Evolutionary conservation across 2,329 filamentous ascomycete species (phyloP), one percentile per base, ranked within the genome.

Genomic region (Waltergamsia citrina): DNA sequence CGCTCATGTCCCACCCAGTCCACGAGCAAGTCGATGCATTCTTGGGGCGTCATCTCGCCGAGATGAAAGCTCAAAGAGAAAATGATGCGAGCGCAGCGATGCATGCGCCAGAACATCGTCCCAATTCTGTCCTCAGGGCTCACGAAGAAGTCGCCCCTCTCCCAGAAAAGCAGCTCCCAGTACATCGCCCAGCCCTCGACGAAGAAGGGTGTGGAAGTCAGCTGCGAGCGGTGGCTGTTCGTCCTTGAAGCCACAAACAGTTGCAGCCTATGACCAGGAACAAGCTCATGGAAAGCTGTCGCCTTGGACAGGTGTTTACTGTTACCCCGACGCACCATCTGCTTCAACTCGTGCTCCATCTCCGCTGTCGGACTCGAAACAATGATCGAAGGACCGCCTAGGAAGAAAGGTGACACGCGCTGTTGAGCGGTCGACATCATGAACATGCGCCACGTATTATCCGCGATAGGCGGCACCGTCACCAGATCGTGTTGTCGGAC

Each of bases 151-250:
- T 65, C 61, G 20, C 60, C 60, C 19, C 67, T 59, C 27, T 68
- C 51, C 70, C 71, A 78, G 12, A 78, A 56, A 14, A 74, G 47
- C 43, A 75, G 57, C 51, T 78, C 74, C 72, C 72, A 77, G 47
- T 78, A 78, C 42, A 75, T 61, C 8, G 72, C 67, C 71, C 72
- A 77, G 14, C 73, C 73, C 48, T 78, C 74, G 24, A 72, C 63
- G 53, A 63, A 75, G 44, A 78, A 77, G 0, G 71, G 69, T 1
- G 72, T 77, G 20, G 56, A 50, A 48, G 77, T 77, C 6, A 75
- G 43, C 15, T 50, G 48, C 12, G n/a, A 12, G 5, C 72, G 62
- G 47, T 77, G 69, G 3, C 62, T 59, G 14, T 59, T 60, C 38
- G 62, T 49, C 6, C 72, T 60, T 11, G 54, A 49, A 12, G 60